Evolutionary conservation across 495 filamentous ascomycete species (phyloP).

Genomic region (Neurospora sp.): DNA sequence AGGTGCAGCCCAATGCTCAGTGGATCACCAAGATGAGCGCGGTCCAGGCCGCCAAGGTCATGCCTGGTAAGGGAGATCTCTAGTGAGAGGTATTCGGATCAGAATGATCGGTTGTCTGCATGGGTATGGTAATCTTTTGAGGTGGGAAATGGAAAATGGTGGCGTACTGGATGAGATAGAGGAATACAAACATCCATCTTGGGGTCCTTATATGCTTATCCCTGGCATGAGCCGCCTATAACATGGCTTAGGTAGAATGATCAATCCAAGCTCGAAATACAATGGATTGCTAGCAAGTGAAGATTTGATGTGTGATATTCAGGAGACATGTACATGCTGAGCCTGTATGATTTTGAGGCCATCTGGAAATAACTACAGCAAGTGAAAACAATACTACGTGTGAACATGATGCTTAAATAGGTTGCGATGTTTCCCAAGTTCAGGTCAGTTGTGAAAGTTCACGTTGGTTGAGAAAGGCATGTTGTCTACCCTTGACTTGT

Average conservation of each 20-base stretch:
- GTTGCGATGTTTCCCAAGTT: background rate
- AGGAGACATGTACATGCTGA: background rate
- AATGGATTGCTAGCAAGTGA: background rate
- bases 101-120: background rate
- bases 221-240: background rate
- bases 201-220: background rate
- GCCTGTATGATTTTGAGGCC: background rate
- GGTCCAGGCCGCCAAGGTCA: constrained; percentile 81
- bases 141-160: background rate
- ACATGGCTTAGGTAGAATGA: background rate
- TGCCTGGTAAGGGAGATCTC: constrained; percentile 43
- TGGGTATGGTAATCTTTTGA: background rate
- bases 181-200: background rate
- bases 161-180: background rate
- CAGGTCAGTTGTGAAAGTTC: background rate
- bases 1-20: constrained; percentile 71
- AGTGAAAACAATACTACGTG: background rate
- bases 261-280: background rate
- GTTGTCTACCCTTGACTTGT: background rate
- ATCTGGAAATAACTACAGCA: background rate
- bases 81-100: constrained; percentile 4
- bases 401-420: background rate
- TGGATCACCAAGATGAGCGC: constrained; percentile 97
- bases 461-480: background rate
- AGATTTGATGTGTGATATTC: background rate